Evolutionary conservation across 371 early-diverging fungal species (phyloP), one percentile per base, ranked within the genome.

Genomic region (Zancudomyces culisetae): DNA sequence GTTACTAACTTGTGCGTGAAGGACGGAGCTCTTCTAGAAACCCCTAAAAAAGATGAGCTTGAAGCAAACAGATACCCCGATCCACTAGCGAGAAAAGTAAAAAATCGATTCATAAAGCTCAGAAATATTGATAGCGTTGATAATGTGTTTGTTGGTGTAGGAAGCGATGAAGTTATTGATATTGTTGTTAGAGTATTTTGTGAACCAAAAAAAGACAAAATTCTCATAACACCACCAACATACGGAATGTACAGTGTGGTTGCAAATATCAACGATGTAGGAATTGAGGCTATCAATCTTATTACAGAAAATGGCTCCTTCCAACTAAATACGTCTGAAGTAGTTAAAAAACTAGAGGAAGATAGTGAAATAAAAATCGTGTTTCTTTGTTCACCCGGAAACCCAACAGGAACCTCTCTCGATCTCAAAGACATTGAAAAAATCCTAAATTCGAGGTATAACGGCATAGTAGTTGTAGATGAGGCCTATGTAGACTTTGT

Each of bases 211-310:
- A 74, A 75, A 55, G 95, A 98, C 62, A 82, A 85, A 66, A 78
- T 95, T 56, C 70, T 98, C 49, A 83, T 94, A 49, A 85, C 85
- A 6, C 95, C 95, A 51, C 96, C 98, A 1, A 95, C 95, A 26
- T 98, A 98, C 62, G 98, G 98, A 59, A 98, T 98, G 98, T 98
- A 98, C 72, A 72, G 76, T 18, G 92, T 92, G 18, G 80, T 76
- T 51, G 93, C 94, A 40, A 79, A 85, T 58, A 80, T 90, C 64
- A 95, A 98, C 63, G 96, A 96, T 64, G 88, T 91, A 0, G 70
- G 63, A 46, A 80, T 94, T 28, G 81, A 86, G 48, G 82, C 83
- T 56, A 85, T 86, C 22, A 77, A 76, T 24, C 66, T 96, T 45
- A 65, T 78, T 55, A 80, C 85, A 12, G 80, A 80, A 28, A 71